Conservation (phyloP, 371 early-diverging fungal genomes). For the Mortierella sp. region DNA sequence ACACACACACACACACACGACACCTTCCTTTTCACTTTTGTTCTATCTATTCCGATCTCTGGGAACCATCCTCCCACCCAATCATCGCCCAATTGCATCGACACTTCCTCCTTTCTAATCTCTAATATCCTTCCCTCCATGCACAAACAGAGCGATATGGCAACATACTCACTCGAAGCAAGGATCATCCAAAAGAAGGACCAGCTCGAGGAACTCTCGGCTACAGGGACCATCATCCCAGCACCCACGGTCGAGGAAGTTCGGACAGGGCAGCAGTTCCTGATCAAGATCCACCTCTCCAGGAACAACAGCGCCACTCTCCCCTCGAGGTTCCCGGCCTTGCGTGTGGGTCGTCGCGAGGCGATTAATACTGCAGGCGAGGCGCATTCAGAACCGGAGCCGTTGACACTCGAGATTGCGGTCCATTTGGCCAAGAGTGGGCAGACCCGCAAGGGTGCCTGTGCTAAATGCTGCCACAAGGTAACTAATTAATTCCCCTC, state of each 20-base stretch:
- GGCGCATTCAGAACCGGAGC: slow-evolving; percentile 31
- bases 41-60: background rate
- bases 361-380: slow-evolving; percentile 56
- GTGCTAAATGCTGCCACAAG: slow-evolving; percentile 57
- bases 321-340: slow-evolving; percentile 21
- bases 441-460: slow-evolving; percentile 38
- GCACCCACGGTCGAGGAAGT: slow-evolving; percentile 47
- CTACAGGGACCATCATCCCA: slow-evolving; percentile 20
- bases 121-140: background rate
- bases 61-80: background rate
- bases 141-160: slow-evolving; percentile 27
- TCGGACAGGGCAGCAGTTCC: slow-evolving; percentile 52
- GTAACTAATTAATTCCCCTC: slow-evolving; percentile 8
- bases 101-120: background rate
- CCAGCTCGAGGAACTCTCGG: slow-evolving; percentile 46
- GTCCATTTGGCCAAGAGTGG: slow-evolving; percentile 47
- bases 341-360: slow-evolving; percentile 40
- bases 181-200: slow-evolving; percentile 54
- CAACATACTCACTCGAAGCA: slow-evolving; percentile 33
- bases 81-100: background rate
- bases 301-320: slow-evolving; percentile 12
- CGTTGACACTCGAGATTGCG: slow-evolving; percentile 42
- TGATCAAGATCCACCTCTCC: slow-evolving; percentile 47
- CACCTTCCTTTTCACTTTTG: background rate
- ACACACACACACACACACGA: background rate